Percentiles rank a stretch among this genome's conserved stretches.
phyloP scores from a whole-genome alignment of 345 rosid genomes.

The Excoecaria agallocha region DNA sequence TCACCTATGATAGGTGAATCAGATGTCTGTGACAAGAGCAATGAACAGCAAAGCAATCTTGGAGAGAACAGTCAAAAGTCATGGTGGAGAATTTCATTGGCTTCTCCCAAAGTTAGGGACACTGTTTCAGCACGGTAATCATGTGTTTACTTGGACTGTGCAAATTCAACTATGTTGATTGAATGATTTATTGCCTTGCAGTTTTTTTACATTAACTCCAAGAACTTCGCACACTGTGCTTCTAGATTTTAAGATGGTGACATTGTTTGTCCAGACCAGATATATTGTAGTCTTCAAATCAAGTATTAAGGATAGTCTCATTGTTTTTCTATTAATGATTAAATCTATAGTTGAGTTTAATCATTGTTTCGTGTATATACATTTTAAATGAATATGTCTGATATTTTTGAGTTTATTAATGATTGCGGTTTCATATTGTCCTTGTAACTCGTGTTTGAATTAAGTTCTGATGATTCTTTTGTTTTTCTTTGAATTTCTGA shows the following conservation, averaged over 20 bases:
- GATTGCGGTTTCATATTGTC: not conserved
- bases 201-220: not conserved
- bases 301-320: not conserved
- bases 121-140: conserved; percentile 49
- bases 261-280: conserved; percentile 11
- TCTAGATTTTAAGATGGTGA: not conserved
- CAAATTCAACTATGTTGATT: not conserved
- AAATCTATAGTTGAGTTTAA: not conserved
- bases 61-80: conserved; percentile 56
- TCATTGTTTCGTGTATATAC: not conserved
- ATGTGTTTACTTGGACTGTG: too few relatives aligned
- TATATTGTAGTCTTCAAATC: not conserved
- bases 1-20: conserved; percentile 61
- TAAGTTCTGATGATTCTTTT: too few relatives aligned
- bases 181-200: not conserved
- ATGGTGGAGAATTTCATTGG: conserved; percentile 78
- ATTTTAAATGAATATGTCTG: not conserved
- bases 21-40: conserved; percentile 29
- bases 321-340: not conserved
- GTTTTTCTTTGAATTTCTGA: too few relatives aligned
- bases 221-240: conserved; percentile 5
- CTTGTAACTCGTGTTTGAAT: not conserved
- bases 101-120: conserved; percentile 72
- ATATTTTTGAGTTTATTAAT: not conserved
- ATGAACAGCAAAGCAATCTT: conserved; percentile 35